Conservation (phyloP, 345 rosid species). For the Populus deltoides region DNA sequence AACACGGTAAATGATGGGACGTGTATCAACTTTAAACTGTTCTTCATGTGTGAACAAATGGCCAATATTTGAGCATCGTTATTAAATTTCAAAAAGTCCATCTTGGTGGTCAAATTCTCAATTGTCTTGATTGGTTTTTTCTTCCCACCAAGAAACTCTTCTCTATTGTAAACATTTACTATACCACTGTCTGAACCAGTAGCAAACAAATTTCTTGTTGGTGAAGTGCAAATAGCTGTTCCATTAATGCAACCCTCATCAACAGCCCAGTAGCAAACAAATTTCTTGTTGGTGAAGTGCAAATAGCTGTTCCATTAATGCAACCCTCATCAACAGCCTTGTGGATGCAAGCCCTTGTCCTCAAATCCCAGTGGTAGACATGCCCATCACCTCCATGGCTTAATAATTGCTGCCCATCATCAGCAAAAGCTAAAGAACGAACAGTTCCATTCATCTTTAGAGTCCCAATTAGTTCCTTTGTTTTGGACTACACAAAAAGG, state of each 20-base stretch:
- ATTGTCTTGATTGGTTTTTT: conserved; percentile 70
- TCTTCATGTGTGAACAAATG: conserved; percentile 67
- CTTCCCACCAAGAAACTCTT: conserved; percentile 75
- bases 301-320: conserved; percentile 63
- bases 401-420: conserved; percentile 61
- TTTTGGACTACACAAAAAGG: conserved; percentile 73
- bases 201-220: conserved; percentile 59
- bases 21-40: conserved; percentile 69
- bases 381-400: conserved; percentile 94
- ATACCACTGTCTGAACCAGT: conserved; percentile 86
- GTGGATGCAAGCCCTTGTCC: conserved; percentile 73
- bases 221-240: conserved; percentile 64
- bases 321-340: conserved; percentile 90
- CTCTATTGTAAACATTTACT: conserved; percentile 79
- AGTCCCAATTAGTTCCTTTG: conserved; percentile 78
- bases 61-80: conserved; percentile 82
- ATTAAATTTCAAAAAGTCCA: conserved; percentile 79
- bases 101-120: conserved; percentile 75
- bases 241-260: conserved; percentile 87
- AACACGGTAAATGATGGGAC: conserved; percentile 62
- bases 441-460: conserved; percentile 91
- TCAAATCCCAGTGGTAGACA: conserved; percentile 85
- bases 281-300: conserved; percentile 54
- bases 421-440: conserved; percentile 69
- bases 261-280: conserved; percentile 79